Evolutionary conservation across 176 grass and related monocot species (phyloP), one percentile per base, ranked within the genome.

Genomic region (Panicum miliaceum): DNA sequence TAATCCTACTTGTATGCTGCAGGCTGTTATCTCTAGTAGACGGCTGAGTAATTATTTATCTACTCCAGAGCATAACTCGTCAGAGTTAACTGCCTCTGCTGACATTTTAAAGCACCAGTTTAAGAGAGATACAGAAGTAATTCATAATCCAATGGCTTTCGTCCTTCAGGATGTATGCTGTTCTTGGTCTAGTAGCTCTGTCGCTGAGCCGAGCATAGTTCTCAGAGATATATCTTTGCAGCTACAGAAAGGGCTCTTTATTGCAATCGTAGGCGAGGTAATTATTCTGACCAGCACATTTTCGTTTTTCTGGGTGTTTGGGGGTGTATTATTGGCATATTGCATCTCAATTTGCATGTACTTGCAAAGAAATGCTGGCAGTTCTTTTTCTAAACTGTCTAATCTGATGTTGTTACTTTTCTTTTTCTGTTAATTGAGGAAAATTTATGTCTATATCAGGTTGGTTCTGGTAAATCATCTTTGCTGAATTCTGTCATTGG

Each of bases 401-500:
- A 74, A 20, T 59, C 60, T 27, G 13, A 64, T 38, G 35, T 20
- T n/a, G 57, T 41, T 74, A 8, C 13, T 41, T 67, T 29, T 69
- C n/a, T 86, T 88, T 32, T 51, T 56, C 34, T 78, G 9, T 79
- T 73, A 73, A 54, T 52, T 51, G 25, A 56, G 15, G 50, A 79
- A 78, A 66, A 26, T 5, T 15, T 62, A 70, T 82, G 83, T 78
- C 51, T 42, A 36, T 84, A 78, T 87, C 81, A 98, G 95, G 92
- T 95, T 85, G 95, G 95, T 86, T 98, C 89, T 74, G 95, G 95
- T 76, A 98, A 98, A 87, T 95, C 95, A 60, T 91, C 92, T 79
- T 93, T 98, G 80, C 77, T 98, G 80, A 91, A 95, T 74, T 90
- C 95, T 68, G 82, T 98, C 76, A 75, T 92, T 48, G 95, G 95